A percentile compares a stretch with the other conserved stretches of the same genome.
Evolutionary conservation across 2,329 filamentous ascomycete genomes (phyloP).

Genomic region (Pseudogymnoascus sp.): DNA sequence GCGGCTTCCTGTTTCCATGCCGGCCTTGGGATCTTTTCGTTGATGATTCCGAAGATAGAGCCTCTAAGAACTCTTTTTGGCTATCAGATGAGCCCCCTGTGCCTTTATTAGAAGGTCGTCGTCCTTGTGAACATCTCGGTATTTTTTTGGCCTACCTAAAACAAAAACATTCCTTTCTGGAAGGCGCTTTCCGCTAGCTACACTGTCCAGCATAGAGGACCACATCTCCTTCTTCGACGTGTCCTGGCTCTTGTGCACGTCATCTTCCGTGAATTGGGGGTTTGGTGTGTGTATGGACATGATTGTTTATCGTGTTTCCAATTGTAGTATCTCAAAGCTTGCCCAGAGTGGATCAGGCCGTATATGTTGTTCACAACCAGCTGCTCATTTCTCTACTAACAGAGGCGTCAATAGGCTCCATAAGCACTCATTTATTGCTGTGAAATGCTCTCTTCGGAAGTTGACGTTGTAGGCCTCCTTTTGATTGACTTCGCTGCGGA

Average conservation of each 20-base stretch:
- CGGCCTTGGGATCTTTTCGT: slow-evolving; percentile 41
- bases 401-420: neutral
- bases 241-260: slow-evolving; percentile 55
- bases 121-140: neutral
- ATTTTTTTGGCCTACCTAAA: slow-evolving; percentile 52
- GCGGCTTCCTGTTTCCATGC: slow-evolving; percentile 54
- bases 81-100: slow-evolving; percentile 73
- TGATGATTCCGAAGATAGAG: slow-evolving; percentile 29
- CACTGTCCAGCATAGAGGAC: slow-evolving; percentile 85
- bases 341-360: neutral
- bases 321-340: neutral
- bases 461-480: slow-evolving; percentile 3
- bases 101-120: slow-evolving; percentile 8
- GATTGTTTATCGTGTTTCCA: slow-evolving; percentile 6
- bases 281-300: slow-evolving; percentile 42
- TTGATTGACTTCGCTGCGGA: neutral
- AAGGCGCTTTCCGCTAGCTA: slow-evolving; percentile 80
- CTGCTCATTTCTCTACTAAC: slow-evolving; percentile 1
- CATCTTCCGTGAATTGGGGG: slow-evolving; percentile 43
- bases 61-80: slow-evolving; percentile 74
- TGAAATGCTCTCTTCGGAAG: neutral
- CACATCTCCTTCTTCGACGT: slow-evolving; percentile 76
- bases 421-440: slow-evolving; percentile 2
- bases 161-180: slow-evolving; percentile 88
- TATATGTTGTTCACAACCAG: slow-evolving; percentile 3